phyloP scores from a whole-genome alignment of 805 yeast species.

The Diddensiella santjacobensis region DNA sequence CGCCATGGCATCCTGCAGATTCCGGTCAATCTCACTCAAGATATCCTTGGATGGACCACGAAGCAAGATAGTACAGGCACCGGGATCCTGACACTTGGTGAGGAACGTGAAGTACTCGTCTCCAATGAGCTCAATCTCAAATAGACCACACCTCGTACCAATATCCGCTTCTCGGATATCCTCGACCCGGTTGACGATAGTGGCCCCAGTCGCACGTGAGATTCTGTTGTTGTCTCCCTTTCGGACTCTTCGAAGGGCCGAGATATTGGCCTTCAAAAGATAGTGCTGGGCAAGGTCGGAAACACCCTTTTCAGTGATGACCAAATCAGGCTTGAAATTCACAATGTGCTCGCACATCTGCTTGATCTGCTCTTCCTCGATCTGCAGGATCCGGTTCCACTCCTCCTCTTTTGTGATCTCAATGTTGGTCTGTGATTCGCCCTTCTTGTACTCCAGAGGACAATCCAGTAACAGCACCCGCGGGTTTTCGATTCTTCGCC shows the following conservation, averaged over 20 bases:
- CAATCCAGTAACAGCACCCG: conserved; percentile 86
- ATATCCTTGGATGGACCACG: conserved; percentile 98
- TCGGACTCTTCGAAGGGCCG: conserved; percentile 89
- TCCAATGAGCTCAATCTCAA: conserved; percentile 92
- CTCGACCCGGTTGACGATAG: conserved; percentile 92
- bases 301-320: conserved; percentile 97
- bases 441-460: conserved; percentile 97
- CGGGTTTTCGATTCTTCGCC: conserved; percentile 83
- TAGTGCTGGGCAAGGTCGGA: conserved; percentile 97
- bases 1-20: conserved; percentile 97
- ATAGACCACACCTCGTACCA: conserved; percentile 84
- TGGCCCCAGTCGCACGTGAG: conserved; percentile 96
- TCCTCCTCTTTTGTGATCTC: conserved; percentile 95
- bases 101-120: conserved; percentile 93
- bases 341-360: conserved; percentile 79
- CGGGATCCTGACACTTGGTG: conserved; percentile 75
- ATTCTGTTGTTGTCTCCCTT: conserved; percentile 95
- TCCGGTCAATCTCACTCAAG: conserved; percentile 92
- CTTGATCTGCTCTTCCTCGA: conserved; percentile 96
- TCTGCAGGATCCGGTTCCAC: conserved; percentile 91
- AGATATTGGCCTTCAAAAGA: conserved; percentile 85
- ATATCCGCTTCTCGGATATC: conserved; percentile 88
- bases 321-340: conserved; percentile 85
- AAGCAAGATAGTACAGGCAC: conserved; percentile 87
- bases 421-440: conserved; percentile 96